phyloP scores from a whole-genome alignment of 2,329 filamentous ascomycete genomes.

The Ophiostoma fasciatum region DNA sequence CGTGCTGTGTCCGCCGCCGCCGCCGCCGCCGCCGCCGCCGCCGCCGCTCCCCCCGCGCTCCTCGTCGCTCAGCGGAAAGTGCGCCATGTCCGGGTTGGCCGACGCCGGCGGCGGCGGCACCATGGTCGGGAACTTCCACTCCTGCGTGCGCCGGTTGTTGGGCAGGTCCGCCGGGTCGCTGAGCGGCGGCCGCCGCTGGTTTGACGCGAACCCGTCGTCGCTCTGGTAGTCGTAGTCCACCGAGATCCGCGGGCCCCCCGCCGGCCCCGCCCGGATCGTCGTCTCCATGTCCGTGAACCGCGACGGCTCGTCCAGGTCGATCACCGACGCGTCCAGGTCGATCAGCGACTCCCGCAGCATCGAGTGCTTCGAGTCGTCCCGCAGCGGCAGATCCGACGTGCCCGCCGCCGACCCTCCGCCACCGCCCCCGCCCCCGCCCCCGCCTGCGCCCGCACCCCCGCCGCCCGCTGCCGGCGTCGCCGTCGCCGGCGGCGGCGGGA shows the following conservation, averaged over 20 bases:
- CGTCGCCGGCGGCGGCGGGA: conserved; percentile 24
- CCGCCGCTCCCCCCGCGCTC: neutral
- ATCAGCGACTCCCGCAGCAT: conserved; percentile 48
- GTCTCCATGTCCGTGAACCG: conserved; percentile 48
- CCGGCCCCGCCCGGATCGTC: conserved; percentile 33
- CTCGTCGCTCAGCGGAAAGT: neutral
- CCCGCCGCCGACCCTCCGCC: conserved; percentile 26
- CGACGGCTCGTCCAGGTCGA: conserved; percentile 36
- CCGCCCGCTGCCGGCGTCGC: conserved; percentile 13
- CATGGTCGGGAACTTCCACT: conserved; percentile 41
- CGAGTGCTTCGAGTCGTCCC: conserved; percentile 38
- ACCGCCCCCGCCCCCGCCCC: too few species aligned
- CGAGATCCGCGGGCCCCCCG: conserved; percentile 27
- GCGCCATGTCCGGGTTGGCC: conserved; percentile 30
- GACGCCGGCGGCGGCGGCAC: conserved; percentile 32
- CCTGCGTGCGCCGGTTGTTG: conserved; percentile 26
- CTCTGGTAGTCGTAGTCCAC: conserved; percentile 35
- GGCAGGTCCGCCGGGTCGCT: conserved; percentile 41
- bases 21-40: conserved; percentile 4
- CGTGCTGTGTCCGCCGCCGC: neutral
- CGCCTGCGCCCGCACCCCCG: too few species aligned
- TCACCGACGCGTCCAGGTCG: conserved; percentile 41
- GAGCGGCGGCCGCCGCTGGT: conserved; percentile 34
- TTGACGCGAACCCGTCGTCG: conserved; percentile 29
- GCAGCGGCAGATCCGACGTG: conserved; percentile 42